phyloP scores from a whole-genome alignment of 2,329 filamentous ascomycete genomes.

The Cercospora sesami region DNA sequence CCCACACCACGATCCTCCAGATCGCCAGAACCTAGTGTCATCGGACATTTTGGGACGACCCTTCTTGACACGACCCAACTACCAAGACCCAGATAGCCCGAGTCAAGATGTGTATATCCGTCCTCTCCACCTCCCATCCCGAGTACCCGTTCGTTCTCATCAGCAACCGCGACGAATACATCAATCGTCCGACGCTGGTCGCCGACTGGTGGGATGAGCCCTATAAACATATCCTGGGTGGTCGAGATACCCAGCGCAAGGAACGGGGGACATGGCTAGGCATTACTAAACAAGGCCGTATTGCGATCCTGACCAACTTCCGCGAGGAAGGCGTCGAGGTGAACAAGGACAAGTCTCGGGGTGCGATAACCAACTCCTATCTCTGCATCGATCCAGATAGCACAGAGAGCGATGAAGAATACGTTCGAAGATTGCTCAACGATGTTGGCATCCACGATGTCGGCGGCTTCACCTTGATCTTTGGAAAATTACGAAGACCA shows the following conservation, averaged over 20 bases:
- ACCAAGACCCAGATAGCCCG: background rate
- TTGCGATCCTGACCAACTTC: constrained; percentile 66
- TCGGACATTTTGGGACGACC: background rate
- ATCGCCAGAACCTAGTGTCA: constrained; percentile 6
- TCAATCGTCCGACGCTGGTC: constrained; percentile 60
- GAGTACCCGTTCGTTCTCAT: constrained; percentile 53
- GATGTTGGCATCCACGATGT: constrained; percentile 57
- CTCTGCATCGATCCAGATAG: constrained; percentile 48
- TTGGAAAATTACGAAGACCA: constrained; percentile 50
- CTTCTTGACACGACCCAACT: background rate
- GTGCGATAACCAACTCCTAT: constrained; percentile 62
- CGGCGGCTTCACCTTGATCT: constrained; percentile 64
- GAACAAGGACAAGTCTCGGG: constrained; percentile 54
- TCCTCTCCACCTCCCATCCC: constrained; percentile 52
- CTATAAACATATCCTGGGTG: constrained; percentile 58
- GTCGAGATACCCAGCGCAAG: constrained; percentile 61
- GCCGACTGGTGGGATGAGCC: constrained; percentile 62
- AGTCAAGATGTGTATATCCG: constrained; percentile 50
- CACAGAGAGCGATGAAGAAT: constrained; percentile 50
- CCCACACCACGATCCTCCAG: background rate
- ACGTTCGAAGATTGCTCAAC: constrained; percentile 56
- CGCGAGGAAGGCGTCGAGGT: constrained; percentile 52
- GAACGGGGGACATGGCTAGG: constrained; percentile 66
- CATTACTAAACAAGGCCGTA: constrained; percentile 59
- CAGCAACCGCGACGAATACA: constrained; percentile 59